Percentiles rank a stretch among this genome's conserved stretches.
phyloP scores from a whole-genome alignment of 2,329 filamentous ascomycete species.

The Seiridium unicorne region DNA sequence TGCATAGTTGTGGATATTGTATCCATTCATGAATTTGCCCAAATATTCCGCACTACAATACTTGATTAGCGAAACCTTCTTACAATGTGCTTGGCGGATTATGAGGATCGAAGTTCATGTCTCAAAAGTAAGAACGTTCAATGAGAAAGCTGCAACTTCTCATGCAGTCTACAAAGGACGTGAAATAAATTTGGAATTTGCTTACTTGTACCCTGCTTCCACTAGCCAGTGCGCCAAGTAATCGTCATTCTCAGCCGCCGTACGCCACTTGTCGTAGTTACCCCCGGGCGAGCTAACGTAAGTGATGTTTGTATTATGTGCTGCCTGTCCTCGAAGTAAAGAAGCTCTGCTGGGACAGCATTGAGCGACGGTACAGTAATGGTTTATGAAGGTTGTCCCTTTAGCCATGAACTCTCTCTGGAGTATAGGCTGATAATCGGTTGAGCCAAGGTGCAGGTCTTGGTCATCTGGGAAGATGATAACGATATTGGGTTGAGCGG shows the following conservation, averaged over 20 bases:
- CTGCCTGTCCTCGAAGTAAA: conserved; percentile 20
- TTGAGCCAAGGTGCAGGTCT: conserved; percentile 16
- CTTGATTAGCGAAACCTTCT: too few species aligned
- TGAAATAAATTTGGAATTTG: too few species aligned
- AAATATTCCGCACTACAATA: conserved; percentile 8
- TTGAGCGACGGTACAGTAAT: conserved; percentile 25
- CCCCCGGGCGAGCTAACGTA: conserved; percentile 12
- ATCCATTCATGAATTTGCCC: conserved; percentile 9
- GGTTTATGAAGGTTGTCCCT: conserved; percentile 22
- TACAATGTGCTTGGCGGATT: too few species aligned
- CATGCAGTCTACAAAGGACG: too few species aligned
- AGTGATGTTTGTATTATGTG: conserved; percentile 26
- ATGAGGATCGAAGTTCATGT: too few species aligned
- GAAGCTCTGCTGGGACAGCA: conserved; percentile 25
- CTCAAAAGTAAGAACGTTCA: too few species aligned
- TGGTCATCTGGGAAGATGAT: conserved; percentile 27
- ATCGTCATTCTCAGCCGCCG: conserved; percentile 10
- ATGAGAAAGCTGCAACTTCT: too few species aligned
- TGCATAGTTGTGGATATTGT: not conserved
- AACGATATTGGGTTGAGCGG: conserved; percentile 16
- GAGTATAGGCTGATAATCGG: conserved; percentile 13
- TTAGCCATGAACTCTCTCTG: conserved; percentile 19
- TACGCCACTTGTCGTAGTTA: conserved; percentile 16
- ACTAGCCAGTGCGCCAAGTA: conserved; percentile 15
- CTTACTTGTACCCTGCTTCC: conserved; percentile 12